Percentiles rank a stretch among this genome's conserved stretches.
Evolutionary conservation across 345 rosid genomes (phyloP).

Genomic region (Eucalyptus curtisii): DNA sequence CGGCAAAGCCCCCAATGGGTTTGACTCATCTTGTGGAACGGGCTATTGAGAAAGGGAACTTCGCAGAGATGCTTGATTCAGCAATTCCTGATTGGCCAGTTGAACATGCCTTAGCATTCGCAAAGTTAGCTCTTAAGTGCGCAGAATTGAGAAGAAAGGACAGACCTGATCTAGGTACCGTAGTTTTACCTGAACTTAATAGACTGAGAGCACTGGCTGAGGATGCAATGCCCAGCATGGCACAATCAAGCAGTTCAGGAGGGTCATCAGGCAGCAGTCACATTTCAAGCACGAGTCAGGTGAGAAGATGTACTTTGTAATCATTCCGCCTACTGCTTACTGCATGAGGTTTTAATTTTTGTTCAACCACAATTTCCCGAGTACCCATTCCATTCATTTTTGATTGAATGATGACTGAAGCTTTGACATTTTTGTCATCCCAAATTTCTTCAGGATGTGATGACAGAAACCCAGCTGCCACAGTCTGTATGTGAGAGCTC

Average conservation of each 20-base stretch:
- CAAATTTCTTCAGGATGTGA: slow-evolving; percentile 20
- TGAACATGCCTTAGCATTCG: slow-evolving; percentile 40
- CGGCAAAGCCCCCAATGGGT: slow-evolving; percentile 90
- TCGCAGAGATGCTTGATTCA: slow-evolving; percentile 40
- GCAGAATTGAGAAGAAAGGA: slow-evolving; percentile 75
- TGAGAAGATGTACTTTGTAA: not conserved
- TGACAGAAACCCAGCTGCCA: slow-evolving; percentile 11
- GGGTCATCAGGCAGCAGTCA: slow-evolving; percentile 8
- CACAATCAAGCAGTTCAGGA: slow-evolving; percentile 4
- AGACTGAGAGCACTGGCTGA: slow-evolving; percentile 55
- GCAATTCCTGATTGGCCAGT: slow-evolving; percentile 68
- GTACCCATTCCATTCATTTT: not conserved
- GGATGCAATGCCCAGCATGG: slow-evolving; percentile 18
- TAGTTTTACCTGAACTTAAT: slow-evolving; percentile 60
- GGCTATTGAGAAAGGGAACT: slow-evolving; percentile 50
- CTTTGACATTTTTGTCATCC: not conserved
- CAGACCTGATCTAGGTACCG: slow-evolving; percentile 71
- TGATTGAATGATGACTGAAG: not conserved
- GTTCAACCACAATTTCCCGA: not conserved
- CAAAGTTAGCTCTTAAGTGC: slow-evolving; percentile 60
- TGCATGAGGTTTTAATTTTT: not conserved
- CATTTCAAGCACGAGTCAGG: slow-evolving; percentile 16
- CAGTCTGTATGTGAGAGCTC: slow-evolving; percentile 22
- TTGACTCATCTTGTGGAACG: slow-evolving; percentile 50
- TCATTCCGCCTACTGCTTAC: not conserved